Evolutionary conservation across 306 rosid species (phyloP).

Genomic region (Arachis hypogaea): DNA sequence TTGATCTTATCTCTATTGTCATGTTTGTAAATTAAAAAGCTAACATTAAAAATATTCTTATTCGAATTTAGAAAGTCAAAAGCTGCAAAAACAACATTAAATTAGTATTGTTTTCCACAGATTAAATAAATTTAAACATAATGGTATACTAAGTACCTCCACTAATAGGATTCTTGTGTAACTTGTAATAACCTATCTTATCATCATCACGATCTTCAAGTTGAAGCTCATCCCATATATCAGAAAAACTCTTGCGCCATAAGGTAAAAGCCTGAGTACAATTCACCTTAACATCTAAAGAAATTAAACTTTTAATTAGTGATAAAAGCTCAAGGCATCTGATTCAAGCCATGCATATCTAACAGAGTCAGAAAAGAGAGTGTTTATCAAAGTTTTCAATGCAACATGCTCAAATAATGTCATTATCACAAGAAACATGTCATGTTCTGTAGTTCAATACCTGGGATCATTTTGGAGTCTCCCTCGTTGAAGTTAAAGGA

Average conservation of each 20-base stretch:
- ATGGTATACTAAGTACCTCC: constrained; percentile 56
- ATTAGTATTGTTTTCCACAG: constrained; percentile 34
- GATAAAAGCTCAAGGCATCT: neutral
- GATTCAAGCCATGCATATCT: constrained; percentile 3
- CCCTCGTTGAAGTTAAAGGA: constrained; percentile 38
- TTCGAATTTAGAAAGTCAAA: constrained; percentile 76
- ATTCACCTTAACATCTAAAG: constrained; percentile 44
- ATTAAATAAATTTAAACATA: constrained; percentile 4
- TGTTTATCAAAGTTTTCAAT: no score
- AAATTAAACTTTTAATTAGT: constrained; percentile 36
- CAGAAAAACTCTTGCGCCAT: constrained; percentile 69
- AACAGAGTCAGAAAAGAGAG: neutral
- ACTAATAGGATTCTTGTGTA: constrained; percentile 45
- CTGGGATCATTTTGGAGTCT: constrained; percentile 36
- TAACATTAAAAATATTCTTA: constrained; percentile 53
- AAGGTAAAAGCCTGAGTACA: constrained; percentile 55
- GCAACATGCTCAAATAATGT: no score
- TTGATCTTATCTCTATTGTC: constrained; percentile 30
- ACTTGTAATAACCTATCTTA: constrained; percentile 13
- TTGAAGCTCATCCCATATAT: constrained; percentile 58
- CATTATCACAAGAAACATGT: constrained; percentile 25
- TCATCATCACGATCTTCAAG: constrained; percentile 60
- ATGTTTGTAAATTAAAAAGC: constrained; percentile 50
- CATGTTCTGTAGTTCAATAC: constrained; percentile 41
- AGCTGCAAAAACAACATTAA: constrained; percentile 53